Conservation (phyloP, 2,329 filamentous ascomycete species). For the Microdochium trichocladiopsis region DNA sequence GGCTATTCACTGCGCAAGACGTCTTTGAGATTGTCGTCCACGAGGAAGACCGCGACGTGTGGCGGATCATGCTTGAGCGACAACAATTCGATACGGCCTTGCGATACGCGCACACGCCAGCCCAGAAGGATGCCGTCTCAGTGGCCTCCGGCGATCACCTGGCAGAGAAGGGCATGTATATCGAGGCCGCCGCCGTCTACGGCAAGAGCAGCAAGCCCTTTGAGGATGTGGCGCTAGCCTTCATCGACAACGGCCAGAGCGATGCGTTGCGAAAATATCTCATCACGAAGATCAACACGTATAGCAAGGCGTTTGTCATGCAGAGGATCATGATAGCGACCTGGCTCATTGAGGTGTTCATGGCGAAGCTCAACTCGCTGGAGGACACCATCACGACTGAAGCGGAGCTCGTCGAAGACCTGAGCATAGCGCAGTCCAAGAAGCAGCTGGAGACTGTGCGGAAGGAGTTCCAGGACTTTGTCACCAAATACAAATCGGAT, state of each 20-base stretch:
- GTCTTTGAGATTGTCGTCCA: constrained; percentile 91
- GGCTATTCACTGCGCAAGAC: constrained; percentile 85
- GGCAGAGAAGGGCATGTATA: constrained; percentile 71
- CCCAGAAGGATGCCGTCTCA: constrained; percentile 85
- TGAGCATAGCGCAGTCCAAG: constrained; percentile 63
- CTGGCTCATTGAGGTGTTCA: constrained; percentile 94
- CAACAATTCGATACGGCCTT: constrained; percentile 86
- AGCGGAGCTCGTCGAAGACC: constrained; percentile 68
- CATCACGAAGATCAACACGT: constrained; percentile 70
- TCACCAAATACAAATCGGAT: constrained; percentile 76
- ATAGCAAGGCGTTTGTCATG: constrained; percentile 82
- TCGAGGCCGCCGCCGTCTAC: constrained; percentile 83
- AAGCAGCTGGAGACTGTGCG: constrained; percentile 65
- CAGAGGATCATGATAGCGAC: constrained; percentile 91
- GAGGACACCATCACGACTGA: constrained; percentile 92
- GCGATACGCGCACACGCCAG: constrained; percentile 70
- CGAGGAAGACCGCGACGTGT: constrained; percentile 87
- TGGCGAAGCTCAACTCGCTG: constrained; percentile 91
- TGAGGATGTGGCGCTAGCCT: constrained; percentile 85
- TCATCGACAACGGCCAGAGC: constrained; percentile 85
- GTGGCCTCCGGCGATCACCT: constrained; percentile 88
- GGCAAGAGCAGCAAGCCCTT: constrained; percentile 96
- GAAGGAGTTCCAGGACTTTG: constrained; percentile 82
- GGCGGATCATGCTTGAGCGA: constrained; percentile 84
- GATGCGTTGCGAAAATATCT: constrained; percentile 90